Conservation (phyloP, 2,329 filamentous ascomycete genomes). For the Trichoderma brevicompactum region DNA sequence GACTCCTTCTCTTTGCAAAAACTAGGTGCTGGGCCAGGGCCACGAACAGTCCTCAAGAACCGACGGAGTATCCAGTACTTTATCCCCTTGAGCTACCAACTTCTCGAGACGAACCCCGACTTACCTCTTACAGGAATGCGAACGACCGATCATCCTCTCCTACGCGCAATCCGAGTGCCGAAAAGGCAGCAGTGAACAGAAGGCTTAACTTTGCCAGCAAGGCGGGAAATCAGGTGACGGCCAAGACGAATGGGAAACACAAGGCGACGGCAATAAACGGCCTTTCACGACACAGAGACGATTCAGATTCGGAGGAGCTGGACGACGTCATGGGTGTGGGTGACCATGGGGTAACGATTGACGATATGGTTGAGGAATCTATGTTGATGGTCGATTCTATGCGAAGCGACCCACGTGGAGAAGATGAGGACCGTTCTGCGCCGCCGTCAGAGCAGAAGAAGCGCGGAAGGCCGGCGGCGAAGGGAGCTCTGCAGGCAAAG, state of each 20-base stretch:
- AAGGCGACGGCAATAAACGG: constrained; percentile 35
- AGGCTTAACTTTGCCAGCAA: constrained; percentile 56
- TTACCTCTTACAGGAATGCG: constrained; percentile 37
- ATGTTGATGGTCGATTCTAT: constrained; percentile 48
- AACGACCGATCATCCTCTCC: constrained; percentile 56
- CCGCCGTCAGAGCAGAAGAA: constrained; percentile 24
- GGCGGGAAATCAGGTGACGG: constrained; percentile 26
- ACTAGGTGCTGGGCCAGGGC: constrained; percentile 58
- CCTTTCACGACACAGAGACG: constrained; percentile 35
- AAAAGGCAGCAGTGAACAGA: constrained; percentile 53
- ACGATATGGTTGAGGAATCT: constrained; percentile 48
- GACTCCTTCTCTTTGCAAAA: background rate
- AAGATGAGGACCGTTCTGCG: constrained; percentile 33
- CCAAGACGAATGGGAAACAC: constrained; percentile 37
- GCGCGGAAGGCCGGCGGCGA: constrained; percentile 19
- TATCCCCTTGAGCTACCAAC: constrained; percentile 58
- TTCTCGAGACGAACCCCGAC: constrained; percentile 63
- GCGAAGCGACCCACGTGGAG: constrained; percentile 31
- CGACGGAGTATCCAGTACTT: constrained; percentile 56
- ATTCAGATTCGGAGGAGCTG: constrained; percentile 35
- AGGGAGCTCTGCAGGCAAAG: constrained; percentile 9
- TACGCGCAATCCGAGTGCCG: constrained; percentile 44
- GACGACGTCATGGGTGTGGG: constrained; percentile 35
- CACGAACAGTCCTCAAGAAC: constrained; percentile 56
- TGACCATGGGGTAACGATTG: constrained; percentile 36